A percentile compares a stretch with the other conserved stretches of the same genome.
Conservation (phyloP, 495 filamentous ascomycete genomes). For the Parathielavia appendiculata region DNA sequence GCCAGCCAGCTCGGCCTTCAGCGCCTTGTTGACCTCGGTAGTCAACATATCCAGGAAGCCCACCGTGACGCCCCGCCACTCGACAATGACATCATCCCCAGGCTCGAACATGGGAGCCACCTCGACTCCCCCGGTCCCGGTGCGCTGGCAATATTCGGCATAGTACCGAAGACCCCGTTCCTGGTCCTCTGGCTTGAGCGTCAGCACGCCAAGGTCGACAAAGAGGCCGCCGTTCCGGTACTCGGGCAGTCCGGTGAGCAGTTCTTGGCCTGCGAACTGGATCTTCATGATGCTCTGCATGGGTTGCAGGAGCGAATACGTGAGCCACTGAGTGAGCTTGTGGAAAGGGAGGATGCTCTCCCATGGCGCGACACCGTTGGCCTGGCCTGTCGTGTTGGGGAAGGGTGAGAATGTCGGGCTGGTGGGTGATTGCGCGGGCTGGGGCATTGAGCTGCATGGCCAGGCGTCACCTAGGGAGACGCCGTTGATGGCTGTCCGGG, state of each 20-base stretch:
- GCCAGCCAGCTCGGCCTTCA: constrained; percentile 48
- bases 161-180: constrained; percentile 67
- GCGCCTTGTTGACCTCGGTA: constrained; percentile 60
- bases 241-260: constrained; percentile 79
- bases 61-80: constrained; percentile 79
- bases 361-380: constrained; percentile 61
- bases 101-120: constrained; percentile 74
- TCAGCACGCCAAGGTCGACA: constrained; percentile 74
- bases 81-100: constrained; percentile 78
- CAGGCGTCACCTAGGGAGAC: constrained; percentile 90
- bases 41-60: constrained; percentile 77
- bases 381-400: constrained; percentile 35
- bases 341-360: constrained; percentile 92
- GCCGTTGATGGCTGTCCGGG: constrained; percentile 82
- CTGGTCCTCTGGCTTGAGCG: constrained; percentile 60
- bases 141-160: constrained; percentile 63
- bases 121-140: constrained; percentile 65
- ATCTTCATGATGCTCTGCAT: constrained; percentile 73
- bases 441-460: constrained; percentile 79
- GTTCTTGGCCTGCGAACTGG: constrained; percentile 69
- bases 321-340: constrained; percentile 72
- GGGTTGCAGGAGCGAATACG: constrained; percentile 83
- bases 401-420: constrained; percentile 45
- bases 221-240: constrained; percentile 85
- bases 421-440: constrained; percentile 51